A percentile compares a stretch with the other conserved stretches of the same genome.
Conservation (phyloP, 2,329 filamentous ascomycete species). For the Bipolaris zeicola region DNA sequence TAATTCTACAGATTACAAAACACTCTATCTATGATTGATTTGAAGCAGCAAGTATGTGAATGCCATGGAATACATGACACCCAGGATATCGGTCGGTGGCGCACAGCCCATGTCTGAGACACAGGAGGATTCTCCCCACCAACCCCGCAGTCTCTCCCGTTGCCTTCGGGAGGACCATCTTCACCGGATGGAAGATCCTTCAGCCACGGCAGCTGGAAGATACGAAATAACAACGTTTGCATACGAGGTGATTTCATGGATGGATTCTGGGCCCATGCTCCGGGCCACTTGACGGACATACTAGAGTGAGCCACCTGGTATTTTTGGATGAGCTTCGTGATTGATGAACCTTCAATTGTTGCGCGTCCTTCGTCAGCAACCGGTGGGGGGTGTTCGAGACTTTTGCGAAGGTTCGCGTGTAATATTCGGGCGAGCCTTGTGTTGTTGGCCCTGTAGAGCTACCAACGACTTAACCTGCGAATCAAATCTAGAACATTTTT, state of each 20-base stretch:
- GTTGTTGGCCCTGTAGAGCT: background rate
- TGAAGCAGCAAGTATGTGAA: background rate
- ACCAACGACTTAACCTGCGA: background rate
- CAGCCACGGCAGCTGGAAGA: background rate
- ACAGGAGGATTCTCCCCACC: background rate
- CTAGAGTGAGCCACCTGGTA: background rate
- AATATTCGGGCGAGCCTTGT: background rate
- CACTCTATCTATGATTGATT: background rate
- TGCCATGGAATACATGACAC: background rate
- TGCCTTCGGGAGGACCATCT: background rate
- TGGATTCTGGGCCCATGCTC: background rate
- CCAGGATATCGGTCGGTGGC: constrained; percentile 1
- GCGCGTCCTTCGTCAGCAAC: background rate
- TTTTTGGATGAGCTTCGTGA: background rate
- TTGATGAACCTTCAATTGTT: background rate
- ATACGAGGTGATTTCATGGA: background rate
- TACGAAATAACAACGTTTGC: background rate
- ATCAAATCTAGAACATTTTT: background rate
- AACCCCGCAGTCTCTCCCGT: background rate
- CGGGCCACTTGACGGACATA: background rate
- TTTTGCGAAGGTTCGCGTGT: too few species aligned
- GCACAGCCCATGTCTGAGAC: constrained; percentile 6
- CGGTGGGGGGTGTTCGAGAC: too few species aligned
- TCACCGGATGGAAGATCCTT: constrained; percentile 7
- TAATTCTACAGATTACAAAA: background rate